These are phyloP conservation scores for Elaeis guineensis DNA, from an alignment of 176 grass and related monocot genomes.

Conservation along the genomic window DNA sequence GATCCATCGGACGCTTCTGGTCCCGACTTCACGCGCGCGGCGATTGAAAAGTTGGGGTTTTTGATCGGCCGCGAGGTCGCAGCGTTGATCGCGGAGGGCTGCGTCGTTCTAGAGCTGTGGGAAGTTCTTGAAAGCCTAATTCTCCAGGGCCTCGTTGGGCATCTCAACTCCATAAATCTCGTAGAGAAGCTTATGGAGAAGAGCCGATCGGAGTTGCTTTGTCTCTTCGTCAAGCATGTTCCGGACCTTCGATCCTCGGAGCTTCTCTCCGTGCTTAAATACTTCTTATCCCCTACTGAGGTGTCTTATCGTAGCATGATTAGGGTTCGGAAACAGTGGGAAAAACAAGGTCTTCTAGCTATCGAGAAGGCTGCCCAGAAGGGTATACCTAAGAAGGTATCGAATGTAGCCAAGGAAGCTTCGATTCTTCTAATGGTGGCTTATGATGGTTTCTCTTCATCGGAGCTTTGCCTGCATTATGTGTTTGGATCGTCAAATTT, in stretches of 20 bases:
- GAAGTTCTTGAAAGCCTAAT: constrained; percentile 40
- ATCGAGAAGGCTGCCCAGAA: constrained; percentile 31
- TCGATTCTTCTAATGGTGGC: constrained; percentile 72
- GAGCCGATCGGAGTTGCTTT: constrained; percentile 37
- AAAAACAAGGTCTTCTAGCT: constrained; percentile 43
- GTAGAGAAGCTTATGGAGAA: constrained; percentile 29
- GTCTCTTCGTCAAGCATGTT: constrained; percentile 44
- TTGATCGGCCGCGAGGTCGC: constrained; percentile 29
- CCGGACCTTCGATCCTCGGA: constrained; percentile 48
- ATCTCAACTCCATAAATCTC: constrained; percentile 28
- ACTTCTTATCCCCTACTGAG: constrained; percentile 50
- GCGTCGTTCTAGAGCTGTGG: constrained; percentile 19
- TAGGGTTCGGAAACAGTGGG: constrained; percentile 45
- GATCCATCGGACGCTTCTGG: neutral
- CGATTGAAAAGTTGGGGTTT: constrained; percentile 22
- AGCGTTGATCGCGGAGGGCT: constrained; percentile 30
- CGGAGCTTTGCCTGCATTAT: constrained; percentile 73
- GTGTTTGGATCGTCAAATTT: constrained; percentile 45
- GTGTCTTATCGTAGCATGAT: constrained; percentile 47
- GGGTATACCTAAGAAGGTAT: constrained; percentile 19
- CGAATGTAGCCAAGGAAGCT: constrained; percentile 17
- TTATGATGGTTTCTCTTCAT: constrained; percentile 50
- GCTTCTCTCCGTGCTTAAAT: constrained; percentile 42
- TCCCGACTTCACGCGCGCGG: neutral
- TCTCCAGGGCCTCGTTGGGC: constrained; percentile 28